These are phyloP conservation scores for Ogataea ramenticola DNA, from an alignment of 805 yeast genomes.

Conservation along the genomic window DNA sequence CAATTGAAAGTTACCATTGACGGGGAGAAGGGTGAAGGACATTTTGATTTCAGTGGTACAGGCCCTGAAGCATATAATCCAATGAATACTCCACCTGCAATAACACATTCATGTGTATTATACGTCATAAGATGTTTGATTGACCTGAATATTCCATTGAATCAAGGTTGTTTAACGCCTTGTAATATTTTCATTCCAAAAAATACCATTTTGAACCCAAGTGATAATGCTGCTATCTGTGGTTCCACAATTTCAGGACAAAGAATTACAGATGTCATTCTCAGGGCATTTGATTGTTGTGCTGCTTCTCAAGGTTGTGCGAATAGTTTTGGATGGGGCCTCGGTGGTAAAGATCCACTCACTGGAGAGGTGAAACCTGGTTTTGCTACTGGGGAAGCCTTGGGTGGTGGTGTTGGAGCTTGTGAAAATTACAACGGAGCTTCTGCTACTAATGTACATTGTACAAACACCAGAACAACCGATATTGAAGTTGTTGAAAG, in stretches of 20 bases:
- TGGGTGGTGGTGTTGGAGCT: constrained; percentile 51
- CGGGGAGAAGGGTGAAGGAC: constrained; percentile 32
- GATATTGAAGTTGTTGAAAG: constrained; percentile 48
- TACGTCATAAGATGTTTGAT: constrained; percentile 45
- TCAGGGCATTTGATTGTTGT: constrained; percentile 47
- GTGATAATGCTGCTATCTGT: constrained; percentile 44
- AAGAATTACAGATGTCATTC: constrained; percentile 45
- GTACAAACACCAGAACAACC: constrained; percentile 48
- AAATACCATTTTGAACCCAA: constrained; percentile 26
- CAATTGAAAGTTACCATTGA: constrained; percentile 34
- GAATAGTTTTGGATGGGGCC: constrained; percentile 51
- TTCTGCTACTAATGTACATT: constrained; percentile 43
- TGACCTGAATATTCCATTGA: constrained; percentile 39
- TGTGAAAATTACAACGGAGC: constrained; percentile 39
- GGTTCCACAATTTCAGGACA: constrained; percentile 54
- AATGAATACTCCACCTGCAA: constrained; percentile 49
- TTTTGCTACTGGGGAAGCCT: constrained; percentile 48
- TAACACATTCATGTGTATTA: constrained; percentile 45
- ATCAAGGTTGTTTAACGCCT: constrained; percentile 32
- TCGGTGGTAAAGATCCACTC: constrained; percentile 32
- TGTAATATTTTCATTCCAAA: constrained; percentile 19
- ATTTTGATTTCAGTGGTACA: constrained; percentile 44
- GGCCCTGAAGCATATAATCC: constrained; percentile 45
- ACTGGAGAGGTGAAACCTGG: constrained; percentile 35
- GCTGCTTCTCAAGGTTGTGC: constrained; percentile 57